Evolutionary conservation across 768 basidiomycete species (phyloP).

Genomic region (Lentinus brumalis): DNA sequence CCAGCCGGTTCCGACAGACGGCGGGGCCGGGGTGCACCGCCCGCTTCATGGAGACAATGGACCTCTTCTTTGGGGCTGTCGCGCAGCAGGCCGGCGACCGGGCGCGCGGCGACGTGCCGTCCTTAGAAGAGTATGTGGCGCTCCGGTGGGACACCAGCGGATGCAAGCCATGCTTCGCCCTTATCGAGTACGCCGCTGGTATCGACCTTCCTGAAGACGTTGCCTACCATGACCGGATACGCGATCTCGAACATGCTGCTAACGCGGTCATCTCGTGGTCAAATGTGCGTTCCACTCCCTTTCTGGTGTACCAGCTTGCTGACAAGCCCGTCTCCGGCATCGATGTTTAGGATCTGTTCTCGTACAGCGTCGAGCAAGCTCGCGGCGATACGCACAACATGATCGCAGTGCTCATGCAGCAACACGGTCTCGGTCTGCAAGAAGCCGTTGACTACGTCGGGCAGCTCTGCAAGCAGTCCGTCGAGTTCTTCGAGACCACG

Average conservation of each 20-base stretch:
- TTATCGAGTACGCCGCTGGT: slow-evolving; percentile 54
- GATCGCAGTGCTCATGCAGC: slow-evolving; percentile 65
- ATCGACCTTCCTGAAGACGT: slow-evolving; percentile 57
- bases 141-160: slow-evolving; percentile 56
- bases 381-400: slow-evolving; percentile 68
- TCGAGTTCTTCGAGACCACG: slow-evolving; percentile 53
- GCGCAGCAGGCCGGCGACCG: slow-evolving; percentile 32
- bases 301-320: slow-evolving; percentile 5
- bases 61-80: slow-evolving; percentile 32
- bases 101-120: slow-evolving; percentile 26
- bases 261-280: slow-evolving; percentile 52
- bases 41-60: slow-evolving; percentile 34
- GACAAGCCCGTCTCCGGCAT: not conserved
- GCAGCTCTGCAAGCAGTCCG: slow-evolving; percentile 55
- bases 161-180: slow-evolving; percentile 49
- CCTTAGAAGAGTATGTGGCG: slow-evolving; percentile 52
- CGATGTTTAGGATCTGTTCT: slow-evolving; percentile 64
- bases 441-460: slow-evolving; percentile 66
- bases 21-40: slow-evolving; percentile 40
- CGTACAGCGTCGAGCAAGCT: slow-evolving; percentile 75
- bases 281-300: slow-evolving; percentile 23
- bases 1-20: slow-evolving; percentile 36
- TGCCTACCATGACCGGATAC: slow-evolving; percentile 48
- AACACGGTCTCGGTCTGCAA: slow-evolving; percentile 58
- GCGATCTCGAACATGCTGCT: slow-evolving; percentile 45